Evolutionary conservation across 768 basidiomycete species (phyloP), one percentile per base, ranked within the genome.

Genomic region (Russula dissimulans): DNA sequence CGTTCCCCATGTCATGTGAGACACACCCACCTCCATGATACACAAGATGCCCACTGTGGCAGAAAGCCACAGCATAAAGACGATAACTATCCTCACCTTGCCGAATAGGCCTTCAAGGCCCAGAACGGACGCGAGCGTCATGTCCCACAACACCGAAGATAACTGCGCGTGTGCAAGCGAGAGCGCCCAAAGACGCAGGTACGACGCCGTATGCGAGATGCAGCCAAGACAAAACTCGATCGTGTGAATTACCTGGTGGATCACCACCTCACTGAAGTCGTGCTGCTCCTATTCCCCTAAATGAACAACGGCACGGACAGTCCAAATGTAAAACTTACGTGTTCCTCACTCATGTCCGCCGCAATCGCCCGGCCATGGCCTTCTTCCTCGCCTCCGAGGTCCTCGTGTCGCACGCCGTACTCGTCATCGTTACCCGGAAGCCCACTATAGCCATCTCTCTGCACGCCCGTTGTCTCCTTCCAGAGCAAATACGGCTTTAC

Each of bases 191-290:
- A 99, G 79, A 70, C 95, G 89, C 50, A 93, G 82, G 73, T 91
- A 91, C 15, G 89, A 92, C 12, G 91, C 91, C 1, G 95, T 98
- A 73, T 97, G 95, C 64, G 95, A 98, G 69, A 97, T 97, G 73
- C 95, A 97, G 7, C 95, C 97, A 38, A 99, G 84, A 71, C 97
- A 99, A 75, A 98, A 99, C 76, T 99, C 97, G 73, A 99, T 97
- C 29, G 94, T 95, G 74, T 98, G 97, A 69, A 99, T 99, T 63
- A 97, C 79, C 73, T 99, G 97, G 74, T 99, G 95, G 61, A 98
- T 90, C 26, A 97, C 83, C 60, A 97, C 83, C 73, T 99, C 97
- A 69, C 93, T 78, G 73, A 97, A 91, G 69, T 97, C 93, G 71
- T 95, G 91, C 50, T 89, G 79, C 75, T 93, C 84, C 81, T 87